phyloP scores from a whole-genome alignment of 768 basidiomycete genomes.

The Boletus reticulatus region DNA sequence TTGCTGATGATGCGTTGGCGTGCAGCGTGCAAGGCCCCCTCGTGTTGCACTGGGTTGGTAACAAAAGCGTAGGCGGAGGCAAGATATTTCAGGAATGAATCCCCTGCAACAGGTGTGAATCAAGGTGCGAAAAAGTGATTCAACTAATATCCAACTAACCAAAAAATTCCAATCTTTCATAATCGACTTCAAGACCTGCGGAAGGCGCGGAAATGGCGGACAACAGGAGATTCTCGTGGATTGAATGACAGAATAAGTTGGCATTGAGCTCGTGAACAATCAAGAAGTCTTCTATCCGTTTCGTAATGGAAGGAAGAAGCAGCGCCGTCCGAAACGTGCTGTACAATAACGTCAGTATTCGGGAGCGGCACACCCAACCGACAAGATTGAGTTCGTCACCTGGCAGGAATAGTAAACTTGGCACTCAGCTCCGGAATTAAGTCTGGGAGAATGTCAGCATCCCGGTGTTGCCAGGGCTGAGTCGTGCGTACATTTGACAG shows the following conservation, averaged over 20 bases:
- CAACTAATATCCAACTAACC: slow-evolving; percentile 53
- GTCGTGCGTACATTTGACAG: slow-evolving; percentile 57
- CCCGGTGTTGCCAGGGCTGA: slow-evolving; percentile 18
- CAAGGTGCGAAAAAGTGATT: slow-evolving; percentile 20
- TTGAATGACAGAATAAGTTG: slow-evolving; percentile 57
- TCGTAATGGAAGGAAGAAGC: slow-evolving; percentile 72
- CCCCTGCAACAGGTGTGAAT: slow-evolving; percentile 43
- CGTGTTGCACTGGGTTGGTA: slow-evolving; percentile 58
- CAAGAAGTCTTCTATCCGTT: slow-evolving; percentile 69
- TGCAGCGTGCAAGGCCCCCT: slow-evolving; percentile 64
- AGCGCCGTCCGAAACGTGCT: slow-evolving; percentile 69
- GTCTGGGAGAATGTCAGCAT: slow-evolving; percentile 45
- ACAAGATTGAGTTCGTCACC: slow-evolving; percentile 41
- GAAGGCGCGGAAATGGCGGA: slow-evolving; percentile 71
- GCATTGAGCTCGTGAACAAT: slow-evolving; percentile 79
- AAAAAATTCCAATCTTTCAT: slow-evolving; percentile 81
- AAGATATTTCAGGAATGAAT: slow-evolving; percentile 81
- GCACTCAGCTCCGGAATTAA: slow-evolving; percentile 82
- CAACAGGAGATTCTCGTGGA: slow-evolving; percentile 60
- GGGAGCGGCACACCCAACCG: slow-evolving; percentile 14
- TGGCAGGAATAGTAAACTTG: slow-evolving; percentile 70
- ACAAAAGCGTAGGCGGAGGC: slow-evolving; percentile 74
- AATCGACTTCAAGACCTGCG: slow-evolving; percentile 67
- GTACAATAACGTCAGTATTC: slow-evolving; percentile 20
- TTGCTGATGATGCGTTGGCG: slow-evolving; percentile 78